These are phyloP conservation scores for Domatiomyces catenatus DNA, from an alignment of 2,329 filamentous ascomycete species.

Conservation along the genomic window DNA sequence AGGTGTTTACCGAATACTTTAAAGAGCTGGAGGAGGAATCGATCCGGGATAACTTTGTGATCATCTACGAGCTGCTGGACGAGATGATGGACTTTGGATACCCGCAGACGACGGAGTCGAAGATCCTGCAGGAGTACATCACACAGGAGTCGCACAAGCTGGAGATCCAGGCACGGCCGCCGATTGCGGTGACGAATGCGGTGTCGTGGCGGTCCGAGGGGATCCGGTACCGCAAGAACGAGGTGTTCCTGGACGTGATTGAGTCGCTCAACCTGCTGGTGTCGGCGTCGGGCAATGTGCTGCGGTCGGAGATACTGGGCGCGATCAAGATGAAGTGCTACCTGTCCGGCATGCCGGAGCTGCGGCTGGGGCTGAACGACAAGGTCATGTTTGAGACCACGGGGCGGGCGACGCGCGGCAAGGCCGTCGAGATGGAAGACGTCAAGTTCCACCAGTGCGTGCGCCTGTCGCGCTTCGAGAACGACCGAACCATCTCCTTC, in stretches of 20 bases:
- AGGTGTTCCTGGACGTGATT: slow-evolving; percentile 94
- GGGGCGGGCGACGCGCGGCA: slow-evolving; percentile 79
- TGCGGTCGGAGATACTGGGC: slow-evolving; percentile 89
- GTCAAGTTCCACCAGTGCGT: slow-evolving; percentile 99
- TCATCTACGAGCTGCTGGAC: slow-evolving; percentile 96
- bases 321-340: slow-evolving; percentile 99
- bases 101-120: slow-evolving; percentile 93
- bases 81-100: slow-evolving; percentile 99
- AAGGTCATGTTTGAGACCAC: slow-evolving; percentile 99
- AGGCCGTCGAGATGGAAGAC: slow-evolving; percentile 98
- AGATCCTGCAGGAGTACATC: slow-evolving; percentile 98
- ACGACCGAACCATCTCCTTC: slow-evolving; percentile 96
- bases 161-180: slow-evolving; percentile 86
- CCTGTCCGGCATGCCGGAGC: slow-evolving; percentile 90
- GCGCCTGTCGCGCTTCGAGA: slow-evolving; percentile 87
- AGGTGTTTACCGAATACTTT: slow-evolving; percentile 99
- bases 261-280: slow-evolving; percentile 94
- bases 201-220: slow-evolving; percentile 97
- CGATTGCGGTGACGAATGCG: slow-evolving; percentile 95
- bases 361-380: slow-evolving; percentile 88
- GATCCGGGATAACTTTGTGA: slow-evolving; percentile 97
- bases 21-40: slow-evolving; percentile 97
- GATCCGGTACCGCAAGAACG: slow-evolving; percentile 97
- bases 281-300: slow-evolving; percentile 81
- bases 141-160: slow-evolving; percentile 98